Evolutionary conservation across 148 eudicot genomes (phyloP).

Genomic region (Silene conica): DNA sequence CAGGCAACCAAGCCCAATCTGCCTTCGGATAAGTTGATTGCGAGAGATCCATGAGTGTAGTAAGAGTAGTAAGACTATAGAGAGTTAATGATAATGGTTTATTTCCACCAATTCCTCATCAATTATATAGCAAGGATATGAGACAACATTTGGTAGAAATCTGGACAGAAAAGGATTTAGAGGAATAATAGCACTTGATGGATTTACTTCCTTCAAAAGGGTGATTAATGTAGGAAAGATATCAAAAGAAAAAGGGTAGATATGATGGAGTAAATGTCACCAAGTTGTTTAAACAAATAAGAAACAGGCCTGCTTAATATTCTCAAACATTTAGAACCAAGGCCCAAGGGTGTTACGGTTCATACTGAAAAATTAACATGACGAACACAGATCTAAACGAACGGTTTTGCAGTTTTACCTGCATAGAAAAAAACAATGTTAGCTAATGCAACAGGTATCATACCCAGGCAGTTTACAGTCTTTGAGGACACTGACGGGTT

Average conservation of each 20-base stretch:
- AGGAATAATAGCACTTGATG: not conserved
- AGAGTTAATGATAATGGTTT: not conserved
- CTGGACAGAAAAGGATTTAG: not conserved
- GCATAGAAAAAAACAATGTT: not conserved
- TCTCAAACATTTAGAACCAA: not conserved
- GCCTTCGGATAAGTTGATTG: not conserved
- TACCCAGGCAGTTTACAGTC: not conserved
- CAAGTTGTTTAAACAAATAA: not conserved
- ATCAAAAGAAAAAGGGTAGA: no score
- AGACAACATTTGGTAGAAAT: not conserved
- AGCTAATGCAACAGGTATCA: not conserved
- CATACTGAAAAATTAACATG: no score
- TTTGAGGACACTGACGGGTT: not conserved
- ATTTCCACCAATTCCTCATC: not conserved
- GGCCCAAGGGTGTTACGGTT: no score
- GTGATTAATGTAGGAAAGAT: no score
- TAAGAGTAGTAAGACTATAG: no score
- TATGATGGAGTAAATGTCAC: no score
- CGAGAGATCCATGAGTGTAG: conserved; percentile 9
- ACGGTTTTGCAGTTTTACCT: no score
- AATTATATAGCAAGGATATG: not conserved
- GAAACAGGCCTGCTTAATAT: not conserved
- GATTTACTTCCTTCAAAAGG: no score
- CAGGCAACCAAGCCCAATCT: conserved; percentile 17
- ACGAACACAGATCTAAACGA: no score